Conservation (phyloP, 129 eudicot species). For the Pulicaria dysenterica region DNA sequence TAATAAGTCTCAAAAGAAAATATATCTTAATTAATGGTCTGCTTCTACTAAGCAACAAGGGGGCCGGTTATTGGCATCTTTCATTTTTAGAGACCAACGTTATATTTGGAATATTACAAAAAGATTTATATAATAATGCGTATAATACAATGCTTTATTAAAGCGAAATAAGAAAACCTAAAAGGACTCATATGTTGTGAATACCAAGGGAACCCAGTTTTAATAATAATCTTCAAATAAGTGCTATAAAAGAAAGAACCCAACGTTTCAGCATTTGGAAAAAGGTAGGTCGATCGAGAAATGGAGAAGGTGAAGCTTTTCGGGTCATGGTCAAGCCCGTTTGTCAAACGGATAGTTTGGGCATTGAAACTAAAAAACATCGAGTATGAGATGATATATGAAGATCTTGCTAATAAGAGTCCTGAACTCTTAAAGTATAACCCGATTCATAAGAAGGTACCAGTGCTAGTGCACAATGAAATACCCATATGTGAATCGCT, state of each 20-base stretch:
- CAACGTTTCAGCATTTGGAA: background rate
- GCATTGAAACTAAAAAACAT: slow-evolving; percentile 60
- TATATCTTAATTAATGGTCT: too few species aligned
- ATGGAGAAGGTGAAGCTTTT: slow-evolving; percentile 65
- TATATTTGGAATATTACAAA: too few species aligned
- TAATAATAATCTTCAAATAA: background rate
- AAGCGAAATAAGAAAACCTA: too few species aligned
- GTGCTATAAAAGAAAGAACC: slow-evolving; percentile 12
- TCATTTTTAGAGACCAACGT: too few species aligned
- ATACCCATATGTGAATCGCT: slow-evolving; percentile 52
- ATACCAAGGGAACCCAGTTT: background rate
- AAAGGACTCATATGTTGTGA: too few species aligned
- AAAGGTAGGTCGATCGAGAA: background rate
- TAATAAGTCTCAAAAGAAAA: too few species aligned
- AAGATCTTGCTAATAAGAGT: slow-evolving; percentile 53
- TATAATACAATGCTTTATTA: too few species aligned
- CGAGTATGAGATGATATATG: slow-evolving; percentile 52
- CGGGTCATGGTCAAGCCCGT: slow-evolving; percentile 59
- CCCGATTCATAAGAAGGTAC: slow-evolving; percentile 56
- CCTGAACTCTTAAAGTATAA: slow-evolving; percentile 53
- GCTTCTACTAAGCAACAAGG: too few species aligned
- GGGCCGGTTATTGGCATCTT: too few species aligned
- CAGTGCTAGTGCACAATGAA: slow-evolving; percentile 57
- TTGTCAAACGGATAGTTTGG: slow-evolving; percentile 44
- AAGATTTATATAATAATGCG: too few species aligned